phyloP scores from a whole-genome alignment of 1,284 basidiomycete genomes.

The Mycosarcoma mackinlayi region DNA sequence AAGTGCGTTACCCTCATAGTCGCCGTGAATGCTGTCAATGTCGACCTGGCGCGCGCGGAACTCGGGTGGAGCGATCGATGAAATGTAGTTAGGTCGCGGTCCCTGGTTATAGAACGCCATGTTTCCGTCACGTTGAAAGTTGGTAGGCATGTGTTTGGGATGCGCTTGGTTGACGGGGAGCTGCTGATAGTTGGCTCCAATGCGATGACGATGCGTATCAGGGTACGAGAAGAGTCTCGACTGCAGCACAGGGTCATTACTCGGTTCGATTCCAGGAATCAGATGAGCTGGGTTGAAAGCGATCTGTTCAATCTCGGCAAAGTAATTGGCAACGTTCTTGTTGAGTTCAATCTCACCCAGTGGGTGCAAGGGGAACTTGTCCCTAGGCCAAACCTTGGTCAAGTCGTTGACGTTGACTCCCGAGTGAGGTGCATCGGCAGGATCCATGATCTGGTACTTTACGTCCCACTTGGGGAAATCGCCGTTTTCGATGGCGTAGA shows the following conservation, averaged over 20 bases:
- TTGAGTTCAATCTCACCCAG: slow-evolving; percentile 59
- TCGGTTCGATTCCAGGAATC: slow-evolving; percentile 56
- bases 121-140: slow-evolving; percentile 54
- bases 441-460: slow-evolving; percentile 56
- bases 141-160: slow-evolving; percentile 33
- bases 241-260: slow-evolving; percentile 63
- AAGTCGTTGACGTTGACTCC: slow-evolving; percentile 56
- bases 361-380: slow-evolving; percentile 53
- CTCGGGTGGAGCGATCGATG: slow-evolving; percentile 41
- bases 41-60: slow-evolving; percentile 38
- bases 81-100: slow-evolving; percentile 52
- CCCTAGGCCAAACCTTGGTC: slow-evolving; percentile 52
- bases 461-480: slow-evolving; percentile 64
- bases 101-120: slow-evolving; percentile 60
- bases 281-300: slow-evolving; percentile 57
- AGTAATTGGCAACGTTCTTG: slow-evolving; percentile 60
- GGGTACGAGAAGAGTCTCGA: slow-evolving; percentile 71
- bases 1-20: slow-evolving; percentile 69
- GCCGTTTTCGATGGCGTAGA: slow-evolving; percentile 58
- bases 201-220: slow-evolving; percentile 87
- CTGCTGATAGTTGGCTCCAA: slow-evolving; percentile 64
- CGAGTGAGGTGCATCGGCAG: slow-evolving; percentile 30
- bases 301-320: slow-evolving; percentile 61
- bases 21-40: slow-evolving; percentile 27
- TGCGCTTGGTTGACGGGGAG: slow-evolving; percentile 51